These are phyloP conservation scores for Macadamia tetraphylla DNA, from an alignment of 164 flowering plant species.

Conservation along the genomic window DNA sequence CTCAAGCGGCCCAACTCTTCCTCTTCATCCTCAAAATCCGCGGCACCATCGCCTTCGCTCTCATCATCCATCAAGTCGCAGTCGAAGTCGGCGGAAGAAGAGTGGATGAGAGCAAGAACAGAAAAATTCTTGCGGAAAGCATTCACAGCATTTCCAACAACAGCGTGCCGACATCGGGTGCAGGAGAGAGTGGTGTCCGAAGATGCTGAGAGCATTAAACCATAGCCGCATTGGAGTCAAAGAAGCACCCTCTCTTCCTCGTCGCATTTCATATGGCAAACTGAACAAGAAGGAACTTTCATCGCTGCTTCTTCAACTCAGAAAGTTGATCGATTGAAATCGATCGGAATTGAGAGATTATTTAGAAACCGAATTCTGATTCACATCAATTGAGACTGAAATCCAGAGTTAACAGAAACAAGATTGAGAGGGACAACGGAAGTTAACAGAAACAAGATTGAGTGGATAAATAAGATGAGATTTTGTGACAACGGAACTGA, in stretches of 20 bases:
- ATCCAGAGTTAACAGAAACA: conserved; percentile 4
- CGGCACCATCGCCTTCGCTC: conserved; percentile 29
- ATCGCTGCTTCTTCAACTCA: conserved; percentile 20
- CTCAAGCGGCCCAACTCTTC: conserved; percentile 22
- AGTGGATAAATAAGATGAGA: neutral
- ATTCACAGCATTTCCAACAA: conserved; percentile 81
- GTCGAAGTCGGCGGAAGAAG: conserved; percentile 26
- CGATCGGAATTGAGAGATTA: neutral
- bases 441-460: neutral
- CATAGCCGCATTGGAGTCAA: conserved; percentile 96
- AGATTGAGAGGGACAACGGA: neutral
- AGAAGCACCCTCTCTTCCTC: conserved; percentile 83
- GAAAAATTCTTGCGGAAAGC: conserved; percentile 88
- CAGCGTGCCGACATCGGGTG: conserved; percentile 87
- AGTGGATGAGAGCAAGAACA: conserved; percentile 54
- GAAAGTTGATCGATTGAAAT: neutral
- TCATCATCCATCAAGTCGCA: conserved; percentile 45
- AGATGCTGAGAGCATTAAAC: conserved; percentile 81
- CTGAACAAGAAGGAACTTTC: conserved; percentile 87
- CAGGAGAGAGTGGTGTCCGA: conserved; percentile 65
- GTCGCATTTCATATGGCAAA: conserved; percentile 83
- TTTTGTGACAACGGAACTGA: no score
- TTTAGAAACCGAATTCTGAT: neutral
- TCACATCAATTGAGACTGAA: neutral
- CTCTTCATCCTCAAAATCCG: conserved; percentile 16